These are phyloP conservation scores for Neonectria ditissima DNA, from an alignment of 2,329 filamentous ascomycete species.

Conservation along the genomic window DNA sequence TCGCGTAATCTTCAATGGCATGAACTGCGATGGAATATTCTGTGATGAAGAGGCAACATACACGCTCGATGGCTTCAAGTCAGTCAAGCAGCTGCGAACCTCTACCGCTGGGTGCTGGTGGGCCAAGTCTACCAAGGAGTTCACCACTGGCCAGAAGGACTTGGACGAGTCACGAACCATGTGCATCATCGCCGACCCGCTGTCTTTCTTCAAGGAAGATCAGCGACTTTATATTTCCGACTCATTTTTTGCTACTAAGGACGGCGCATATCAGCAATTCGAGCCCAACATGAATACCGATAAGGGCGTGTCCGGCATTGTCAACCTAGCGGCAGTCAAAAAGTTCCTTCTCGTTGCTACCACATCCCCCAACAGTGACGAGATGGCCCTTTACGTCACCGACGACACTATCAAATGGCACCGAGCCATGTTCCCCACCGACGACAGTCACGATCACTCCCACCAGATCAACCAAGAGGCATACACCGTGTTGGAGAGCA, in stretches of 20 bases:
- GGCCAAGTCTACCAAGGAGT: constrained; percentile 82
- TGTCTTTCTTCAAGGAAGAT: constrained; percentile 77
- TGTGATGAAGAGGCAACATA: constrained; percentile 77
- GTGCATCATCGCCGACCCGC: constrained; percentile 81
- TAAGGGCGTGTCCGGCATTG: constrained; percentile 80
- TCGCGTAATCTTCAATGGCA: constrained; percentile 86
- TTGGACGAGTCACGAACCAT: constrained; percentile 78
- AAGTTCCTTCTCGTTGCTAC: constrained; percentile 88
- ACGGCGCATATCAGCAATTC: constrained; percentile 67
- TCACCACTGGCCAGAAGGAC: constrained; percentile 75
- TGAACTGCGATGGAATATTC: constrained; percentile 73
- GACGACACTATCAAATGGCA: constrained; percentile 90
- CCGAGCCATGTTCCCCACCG: constrained; percentile 85
- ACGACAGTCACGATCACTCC: constrained; percentile 80
- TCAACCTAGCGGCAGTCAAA: constrained; percentile 86
- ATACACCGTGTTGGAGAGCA: constrained; percentile 95
- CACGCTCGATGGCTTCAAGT: constrained; percentile 87
- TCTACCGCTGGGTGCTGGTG: constrained; percentile 85
- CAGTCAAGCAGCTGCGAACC: constrained; percentile 72
- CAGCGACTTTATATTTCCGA: constrained; percentile 86
- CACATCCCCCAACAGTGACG: constrained; percentile 81
- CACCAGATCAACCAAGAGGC: constrained; percentile 78
- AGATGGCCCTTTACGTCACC: constrained; percentile 92
- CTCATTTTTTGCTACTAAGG: constrained; percentile 75
- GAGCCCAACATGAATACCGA: constrained; percentile 83